phyloP scores from a whole-genome alignment of 1,284 basidiomycete genomes.

The Fistulinella staudtii region DNA sequence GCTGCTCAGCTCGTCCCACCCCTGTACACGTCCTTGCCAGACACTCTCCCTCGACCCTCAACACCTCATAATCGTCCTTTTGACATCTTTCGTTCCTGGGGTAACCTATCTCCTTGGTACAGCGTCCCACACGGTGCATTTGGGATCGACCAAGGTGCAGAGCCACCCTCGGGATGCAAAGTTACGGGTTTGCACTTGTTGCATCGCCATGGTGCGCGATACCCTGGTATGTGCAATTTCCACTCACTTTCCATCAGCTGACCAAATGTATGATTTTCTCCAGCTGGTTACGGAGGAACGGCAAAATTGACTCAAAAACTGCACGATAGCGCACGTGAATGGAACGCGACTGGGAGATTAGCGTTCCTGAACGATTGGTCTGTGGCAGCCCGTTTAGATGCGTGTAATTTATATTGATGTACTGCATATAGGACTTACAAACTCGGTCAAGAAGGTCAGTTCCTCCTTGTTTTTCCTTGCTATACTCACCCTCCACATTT shows the following conservation, averaged over 20 bases:
- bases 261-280: background rate
- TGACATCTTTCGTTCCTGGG: conserved; percentile 74
- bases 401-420: conserved; percentile 1
- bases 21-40: conserved; percentile 14
- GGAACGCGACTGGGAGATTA: background rate
- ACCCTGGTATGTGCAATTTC: conserved; percentile 59
- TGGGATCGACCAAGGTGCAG: conserved; percentile 68
- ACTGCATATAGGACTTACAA: conserved; percentile 63
- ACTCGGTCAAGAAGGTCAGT: conserved; percentile 64
- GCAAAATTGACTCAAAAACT: background rate
- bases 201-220: conserved; percentile 78
- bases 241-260: background rate
- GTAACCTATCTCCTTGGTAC: conserved; percentile 83
- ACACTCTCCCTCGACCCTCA: too few species aligned
- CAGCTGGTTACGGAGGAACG: background rate
- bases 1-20: conserved; percentile 63
- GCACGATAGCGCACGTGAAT: background rate
- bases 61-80: conserved; percentile 36
- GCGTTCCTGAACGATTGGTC: conserved; percentile 52
- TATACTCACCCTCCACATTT: too few species aligned
- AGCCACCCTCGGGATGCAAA: conserved; percentile 64
- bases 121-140: conserved; percentile 66
- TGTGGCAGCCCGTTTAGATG: conserved; percentile 18
- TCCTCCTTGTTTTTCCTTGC: too few species aligned
- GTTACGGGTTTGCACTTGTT: conserved; percentile 74